Conservation (phyloP, 192 early-diverging fungal genomes). For the Irineochytrium annulatum region DNA sequence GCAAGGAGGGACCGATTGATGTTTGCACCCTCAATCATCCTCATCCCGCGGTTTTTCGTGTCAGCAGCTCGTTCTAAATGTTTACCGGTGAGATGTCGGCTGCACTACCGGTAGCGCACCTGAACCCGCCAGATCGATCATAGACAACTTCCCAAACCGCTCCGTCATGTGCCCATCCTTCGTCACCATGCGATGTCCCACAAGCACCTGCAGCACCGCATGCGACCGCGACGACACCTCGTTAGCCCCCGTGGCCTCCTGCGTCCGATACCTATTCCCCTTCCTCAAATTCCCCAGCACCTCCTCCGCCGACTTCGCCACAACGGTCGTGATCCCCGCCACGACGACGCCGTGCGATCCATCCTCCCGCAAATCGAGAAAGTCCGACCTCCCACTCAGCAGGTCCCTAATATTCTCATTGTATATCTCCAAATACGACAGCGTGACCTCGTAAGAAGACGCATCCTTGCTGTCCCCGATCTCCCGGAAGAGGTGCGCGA, state of each 20-base stretch:
- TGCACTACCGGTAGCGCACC: constrained; percentile 18
- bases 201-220: constrained; percentile 57
- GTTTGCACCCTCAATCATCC: constrained; percentile 73
- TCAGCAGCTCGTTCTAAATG: constrained; percentile 58
- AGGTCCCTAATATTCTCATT: constrained; percentile 64
- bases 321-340: constrained; percentile 57
- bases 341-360: constrained; percentile 58
- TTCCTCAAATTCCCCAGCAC: constrained; percentile 40
- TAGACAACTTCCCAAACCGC: constrained; percentile 46
- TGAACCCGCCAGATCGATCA: constrained; percentile 80
- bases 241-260: constrained; percentile 72
- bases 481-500: constrained; percentile 59
- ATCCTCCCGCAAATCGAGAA: constrained; percentile 75
- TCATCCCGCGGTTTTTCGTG: constrained; percentile 55
- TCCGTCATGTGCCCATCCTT: constrained; percentile 27
- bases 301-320: constrained; percentile 57
- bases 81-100: constrained; percentile 8
- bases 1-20: constrained; percentile 74
- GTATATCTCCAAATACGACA: constrained; percentile 55
- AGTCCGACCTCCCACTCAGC: constrained; percentile 44
- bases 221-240: constrained; percentile 69
- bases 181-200: constrained; percentile 11
- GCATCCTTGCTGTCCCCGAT: constrained; percentile 20
- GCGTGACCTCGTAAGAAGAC: constrained; percentile 24
- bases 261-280: constrained; percentile 71